These are phyloP conservation scores for Didymella glomerata DNA, from an alignment of 2,329 filamentous ascomycete species.

Conservation along the genomic window DNA sequence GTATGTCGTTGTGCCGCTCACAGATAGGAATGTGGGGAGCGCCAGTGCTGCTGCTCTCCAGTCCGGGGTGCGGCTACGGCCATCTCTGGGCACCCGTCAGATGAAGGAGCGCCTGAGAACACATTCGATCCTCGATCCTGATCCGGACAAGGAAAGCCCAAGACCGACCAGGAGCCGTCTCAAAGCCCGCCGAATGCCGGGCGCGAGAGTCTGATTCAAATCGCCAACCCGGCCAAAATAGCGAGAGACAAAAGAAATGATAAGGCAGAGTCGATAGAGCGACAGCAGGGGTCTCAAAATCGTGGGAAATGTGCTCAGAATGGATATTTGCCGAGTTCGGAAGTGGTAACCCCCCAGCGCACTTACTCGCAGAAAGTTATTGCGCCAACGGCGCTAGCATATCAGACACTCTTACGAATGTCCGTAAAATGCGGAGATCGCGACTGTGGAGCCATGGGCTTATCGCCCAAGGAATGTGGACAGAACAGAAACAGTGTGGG, in stretches of 20 bases:
- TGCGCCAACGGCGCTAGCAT: slow-evolving; percentile 20
- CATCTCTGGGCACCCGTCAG: slow-evolving; percentile 15
- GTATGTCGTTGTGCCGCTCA: slow-evolving; percentile 28
- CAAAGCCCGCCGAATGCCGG: slow-evolving; percentile 13
- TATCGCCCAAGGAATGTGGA: slow-evolving; percentile 31
- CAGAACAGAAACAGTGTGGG: slow-evolving; percentile 25
- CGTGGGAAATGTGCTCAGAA: slow-evolving; percentile 12
- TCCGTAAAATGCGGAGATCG: slow-evolving; percentile 25
- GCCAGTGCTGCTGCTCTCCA: slow-evolving; percentile 29
- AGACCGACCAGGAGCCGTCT: slow-evolving; percentile 8
- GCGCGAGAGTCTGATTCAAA: slow-evolving; percentile 1
- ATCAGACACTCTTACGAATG: slow-evolving; percentile 8
- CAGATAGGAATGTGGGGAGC: slow-evolving; percentile 31
- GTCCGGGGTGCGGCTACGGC: slow-evolving; percentile 36
- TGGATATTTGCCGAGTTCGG: slow-evolving; percentile 26
- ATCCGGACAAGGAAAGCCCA: slow-evolving; percentile 10
- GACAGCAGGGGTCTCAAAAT: slow-evolving; percentile 15
- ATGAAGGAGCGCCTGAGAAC: slow-evolving; percentile 4
- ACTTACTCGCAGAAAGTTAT: slow-evolving; percentile 8
- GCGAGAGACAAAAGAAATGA: slow-evolving; percentile 10
- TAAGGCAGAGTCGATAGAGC: slow-evolving; percentile 16
- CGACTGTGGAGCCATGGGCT: slow-evolving; percentile 24
- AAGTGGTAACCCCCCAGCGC: slow-evolving; percentile 11
- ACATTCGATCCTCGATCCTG: slow-evolving; percentile 2
- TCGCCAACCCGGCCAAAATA: slow-evolving; percentile 9